Percentiles rank a stretch among this genome's conserved stretches.
phyloP scores from a whole-genome alignment of 208 protist genomes.

The Wallacemonas sp. region DNA sequence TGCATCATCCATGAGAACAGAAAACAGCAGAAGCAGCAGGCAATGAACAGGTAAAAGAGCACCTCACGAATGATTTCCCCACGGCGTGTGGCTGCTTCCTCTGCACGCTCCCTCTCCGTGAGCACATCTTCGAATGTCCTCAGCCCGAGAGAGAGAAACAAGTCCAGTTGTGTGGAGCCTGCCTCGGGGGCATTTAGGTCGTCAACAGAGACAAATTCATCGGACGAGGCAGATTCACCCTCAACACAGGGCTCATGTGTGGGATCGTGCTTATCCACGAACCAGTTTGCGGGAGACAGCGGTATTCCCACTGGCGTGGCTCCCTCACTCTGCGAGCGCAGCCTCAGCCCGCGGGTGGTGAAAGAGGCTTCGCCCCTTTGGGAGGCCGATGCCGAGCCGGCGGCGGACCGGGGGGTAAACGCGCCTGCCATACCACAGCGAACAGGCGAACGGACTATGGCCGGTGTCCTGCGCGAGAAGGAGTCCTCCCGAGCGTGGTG shows the following conservation, averaged over 20 bases:
- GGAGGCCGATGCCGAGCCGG: background rate
- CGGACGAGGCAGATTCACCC: too few relatives aligned
- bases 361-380: background rate
- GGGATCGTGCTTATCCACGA: too few relatives aligned
- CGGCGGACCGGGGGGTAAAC: too few relatives aligned
- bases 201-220: too few relatives aligned
- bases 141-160: background rate
- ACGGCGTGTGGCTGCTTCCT: background rate
- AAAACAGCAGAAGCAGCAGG: conserved; percentile 12
- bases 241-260: too few relatives aligned
- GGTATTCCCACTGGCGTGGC: background rate
- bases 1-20: conserved; percentile 49
- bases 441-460: background rate
- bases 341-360: background rate
- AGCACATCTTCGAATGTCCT: background rate
- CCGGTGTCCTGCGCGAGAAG: background rate
- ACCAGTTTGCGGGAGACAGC: background rate
- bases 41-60: background rate
- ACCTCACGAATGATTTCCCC: background rate
- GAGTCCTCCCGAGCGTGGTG: background rate
- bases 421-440: too few relatives aligned
- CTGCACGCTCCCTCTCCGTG: too few relatives aligned
- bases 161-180: too few relatives aligned
- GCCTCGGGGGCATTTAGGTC: too few relatives aligned
- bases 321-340: background rate